Percentiles rank a stretch among this genome's conserved stretches.
These are phyloP conservation scores for Papilionanthe hybrid DNA, from an alignment of 116 monocot species.

Conservation along the genomic window DNA sequence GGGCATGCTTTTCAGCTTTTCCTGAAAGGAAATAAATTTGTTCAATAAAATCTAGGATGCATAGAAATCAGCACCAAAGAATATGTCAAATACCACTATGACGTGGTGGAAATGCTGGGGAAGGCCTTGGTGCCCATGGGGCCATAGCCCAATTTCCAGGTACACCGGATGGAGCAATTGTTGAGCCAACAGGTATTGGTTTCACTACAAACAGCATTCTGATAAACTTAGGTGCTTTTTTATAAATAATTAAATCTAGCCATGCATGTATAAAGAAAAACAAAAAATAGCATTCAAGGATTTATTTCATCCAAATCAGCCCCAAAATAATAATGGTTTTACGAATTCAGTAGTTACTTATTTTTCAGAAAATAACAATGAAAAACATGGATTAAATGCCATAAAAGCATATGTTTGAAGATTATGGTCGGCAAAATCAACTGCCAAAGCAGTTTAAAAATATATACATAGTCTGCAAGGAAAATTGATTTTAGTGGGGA, in stretches of 20 bases:
- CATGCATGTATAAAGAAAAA: neutral
- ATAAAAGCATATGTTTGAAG: neutral
- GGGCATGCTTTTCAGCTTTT: constrained; percentile 8
- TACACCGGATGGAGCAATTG: constrained; percentile 15
- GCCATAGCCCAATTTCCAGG: constrained; percentile 21
- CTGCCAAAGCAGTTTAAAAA: neutral
- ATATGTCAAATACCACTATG: constrained; percentile 17
- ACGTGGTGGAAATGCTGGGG: constrained; percentile 13
- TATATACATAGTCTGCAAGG: neutral
- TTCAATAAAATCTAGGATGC: neutral
- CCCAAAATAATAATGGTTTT: neutral
- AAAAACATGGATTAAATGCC: neutral
- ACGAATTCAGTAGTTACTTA: neutral
- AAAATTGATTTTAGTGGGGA: neutral
- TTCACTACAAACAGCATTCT: constrained; percentile 7
- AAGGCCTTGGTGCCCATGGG: constrained; percentile 10
- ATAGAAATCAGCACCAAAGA: neutral
- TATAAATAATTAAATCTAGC: neutral
- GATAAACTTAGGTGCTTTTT: neutral
- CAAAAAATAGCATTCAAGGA: too few relatives aligned
- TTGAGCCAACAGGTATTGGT: constrained; percentile 4
- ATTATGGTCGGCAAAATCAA: neutral
- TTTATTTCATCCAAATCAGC: too few relatives aligned
- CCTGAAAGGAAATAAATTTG: constrained; percentile 20
- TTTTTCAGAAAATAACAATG: neutral